Evolutionary conservation across 345 rosid genomes (phyloP).

Genomic region (Boechera retrofracta): DNA sequence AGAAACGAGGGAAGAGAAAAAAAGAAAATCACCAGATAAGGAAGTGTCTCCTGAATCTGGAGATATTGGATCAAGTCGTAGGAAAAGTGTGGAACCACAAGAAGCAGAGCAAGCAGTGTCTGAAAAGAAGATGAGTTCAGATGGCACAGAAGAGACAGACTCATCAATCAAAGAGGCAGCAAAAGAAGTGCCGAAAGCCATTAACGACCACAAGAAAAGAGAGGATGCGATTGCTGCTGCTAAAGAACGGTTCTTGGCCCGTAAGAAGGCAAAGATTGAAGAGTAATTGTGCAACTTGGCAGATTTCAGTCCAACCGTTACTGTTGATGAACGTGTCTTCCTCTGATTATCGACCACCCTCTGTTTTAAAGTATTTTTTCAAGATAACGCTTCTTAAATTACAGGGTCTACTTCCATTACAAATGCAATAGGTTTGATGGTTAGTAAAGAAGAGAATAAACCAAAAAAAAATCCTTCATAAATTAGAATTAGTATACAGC

Average conservation of each 20-base stretch:
- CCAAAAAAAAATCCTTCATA: background rate
- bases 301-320: background rate
- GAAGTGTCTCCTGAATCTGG: constrained; percentile 33
- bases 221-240: constrained; percentile 80
- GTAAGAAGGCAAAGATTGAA: constrained; percentile 71
- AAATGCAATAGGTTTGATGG: background rate
- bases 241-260: constrained; percentile 73
- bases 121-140: constrained; percentile 38
- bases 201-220: constrained; percentile 65
- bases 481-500: no score
- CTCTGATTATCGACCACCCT: background rate
- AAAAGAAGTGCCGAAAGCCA: constrained; percentile 47
- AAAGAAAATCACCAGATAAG: constrained; percentile 31
- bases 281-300: constrained; percentile 24
- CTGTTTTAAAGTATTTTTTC: background rate
- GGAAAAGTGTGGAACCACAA: constrained; percentile 42
- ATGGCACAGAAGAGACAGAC: constrained; percentile 40
- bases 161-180: constrained; percentile 45
- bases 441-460: background rate
- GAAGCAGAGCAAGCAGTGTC: constrained; percentile 46
- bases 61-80: constrained; percentile 42
- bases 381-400: background rate
- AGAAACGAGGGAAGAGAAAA: constrained; percentile 48
- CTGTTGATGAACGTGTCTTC: background rate
- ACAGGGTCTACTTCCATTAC: background rate